Conservation (phyloP, 2,329 filamentous ascomycete species). For the Fusarium staphyleae region DNA sequence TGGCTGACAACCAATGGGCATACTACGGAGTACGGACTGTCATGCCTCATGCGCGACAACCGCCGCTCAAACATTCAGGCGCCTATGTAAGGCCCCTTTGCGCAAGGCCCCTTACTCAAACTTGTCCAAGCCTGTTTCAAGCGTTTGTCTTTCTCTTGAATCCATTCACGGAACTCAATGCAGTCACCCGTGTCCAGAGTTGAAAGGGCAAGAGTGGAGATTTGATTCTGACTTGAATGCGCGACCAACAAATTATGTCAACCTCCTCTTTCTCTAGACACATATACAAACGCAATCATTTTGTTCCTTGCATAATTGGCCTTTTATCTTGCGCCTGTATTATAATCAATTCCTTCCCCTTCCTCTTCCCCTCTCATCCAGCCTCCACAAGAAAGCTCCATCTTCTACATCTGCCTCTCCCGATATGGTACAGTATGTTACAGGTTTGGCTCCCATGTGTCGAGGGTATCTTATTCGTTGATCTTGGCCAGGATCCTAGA, state of each 20-base stretch:
- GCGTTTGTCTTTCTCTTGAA: too few species aligned
- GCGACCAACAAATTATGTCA: conserved; percentile 31
- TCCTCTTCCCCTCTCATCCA: conserved; percentile 14
- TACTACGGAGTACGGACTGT: too few species aligned
- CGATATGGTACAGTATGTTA: conserved; percentile 49
- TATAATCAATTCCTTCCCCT: conserved; percentile 32
- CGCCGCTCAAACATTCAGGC: background rate
- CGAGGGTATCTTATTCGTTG: conserved; percentile 73
- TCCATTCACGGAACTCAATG: background rate
- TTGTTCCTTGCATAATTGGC: conserved; percentile 25
- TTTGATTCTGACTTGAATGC: conserved; percentile 38
- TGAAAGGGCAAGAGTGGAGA: conserved; percentile 44
- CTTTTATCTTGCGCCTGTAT: conserved; percentile 31
- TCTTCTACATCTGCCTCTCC: conserved; percentile 30
- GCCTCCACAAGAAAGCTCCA: conserved; percentile 15
- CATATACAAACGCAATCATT: conserved; percentile 18
- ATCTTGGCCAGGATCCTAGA: conserved; percentile 95
- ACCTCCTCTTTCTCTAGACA: conserved; percentile 13
- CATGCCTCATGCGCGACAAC: background rate
- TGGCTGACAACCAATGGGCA: background rate
- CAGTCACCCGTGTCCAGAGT: conserved; percentile 2
- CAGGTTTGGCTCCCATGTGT: conserved; percentile 36
- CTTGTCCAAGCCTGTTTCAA: too few species aligned
- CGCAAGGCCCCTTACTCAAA: too few species aligned
- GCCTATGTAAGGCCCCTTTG: background rate